Conservation (phyloP, 495 filamentous ascomycete genomes). For the Copromyces sp. region DNA sequence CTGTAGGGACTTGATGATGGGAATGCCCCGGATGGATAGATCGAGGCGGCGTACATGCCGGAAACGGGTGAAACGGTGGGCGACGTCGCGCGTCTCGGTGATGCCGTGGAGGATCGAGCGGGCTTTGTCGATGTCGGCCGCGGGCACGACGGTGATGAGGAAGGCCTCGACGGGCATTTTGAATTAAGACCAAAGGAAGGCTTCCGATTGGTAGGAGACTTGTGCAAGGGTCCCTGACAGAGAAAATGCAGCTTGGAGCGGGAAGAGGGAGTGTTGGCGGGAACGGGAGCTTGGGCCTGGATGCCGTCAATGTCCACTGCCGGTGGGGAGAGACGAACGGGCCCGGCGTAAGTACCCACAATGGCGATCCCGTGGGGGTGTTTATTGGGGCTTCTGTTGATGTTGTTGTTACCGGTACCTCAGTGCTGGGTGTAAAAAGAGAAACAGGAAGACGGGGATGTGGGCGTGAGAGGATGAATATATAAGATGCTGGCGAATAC, state of each 20-base stretch:
- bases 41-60: slow-evolving; percentile 26
- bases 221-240: neutral
- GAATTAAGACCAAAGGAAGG: neutral
- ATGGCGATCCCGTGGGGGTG: neutral
- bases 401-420: neutral
- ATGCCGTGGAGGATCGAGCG: slow-evolving; percentile 30
- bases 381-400: neutral
- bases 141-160: slow-evolving; percentile 26
- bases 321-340: too few species aligned
- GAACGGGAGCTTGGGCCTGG: neutral
- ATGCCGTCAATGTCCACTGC: neutral
- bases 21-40: slow-evolving; percentile 3
- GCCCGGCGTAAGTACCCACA: neutral
- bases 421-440: neutral
- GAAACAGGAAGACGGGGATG: neutral
- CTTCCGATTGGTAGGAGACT: neutral
- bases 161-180: slow-evolving; percentile 33
- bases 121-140: slow-evolving; percentile 24
- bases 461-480: neutral
- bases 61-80: slow-evolving; percentile 23
- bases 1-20: slow-evolving; percentile 24
- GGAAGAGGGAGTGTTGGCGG: neutral
- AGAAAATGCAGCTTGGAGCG: neutral
- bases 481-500: neutral
- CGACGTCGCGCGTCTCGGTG: slow-evolving; percentile 27